Conservation (phyloP, 768 basidiomycete species). For the Baorangia bicolor region DNA sequence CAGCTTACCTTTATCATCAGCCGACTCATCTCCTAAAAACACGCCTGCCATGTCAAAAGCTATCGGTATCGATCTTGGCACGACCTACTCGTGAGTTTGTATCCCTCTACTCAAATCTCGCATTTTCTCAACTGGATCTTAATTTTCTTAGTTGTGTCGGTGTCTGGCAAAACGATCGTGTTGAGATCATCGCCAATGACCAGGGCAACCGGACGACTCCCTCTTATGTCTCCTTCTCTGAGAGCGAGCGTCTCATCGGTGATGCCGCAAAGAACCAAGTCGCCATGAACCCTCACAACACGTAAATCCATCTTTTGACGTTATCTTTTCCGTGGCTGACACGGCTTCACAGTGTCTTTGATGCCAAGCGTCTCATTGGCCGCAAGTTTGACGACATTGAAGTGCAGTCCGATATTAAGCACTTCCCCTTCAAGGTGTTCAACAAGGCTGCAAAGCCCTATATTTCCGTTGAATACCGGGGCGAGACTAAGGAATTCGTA, state of each 20-base stretch:
- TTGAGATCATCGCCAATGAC: constrained; percentile 97
- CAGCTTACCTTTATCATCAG: constrained; percentile 11
- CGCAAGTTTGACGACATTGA: constrained; percentile 85
- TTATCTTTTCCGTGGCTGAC: constrained; percentile 1
- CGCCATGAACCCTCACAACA: constrained; percentile 97
- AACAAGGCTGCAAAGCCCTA: constrained; percentile 87
- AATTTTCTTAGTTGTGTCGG: constrained; percentile 78
- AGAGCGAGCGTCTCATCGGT: constrained; percentile 95
- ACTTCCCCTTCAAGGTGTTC: constrained; percentile 94
- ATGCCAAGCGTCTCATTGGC: constrained; percentile 97
- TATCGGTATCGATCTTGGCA: constrained; percentile 88
- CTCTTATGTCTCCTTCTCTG: constrained; percentile 94
- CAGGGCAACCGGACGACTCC: constrained; percentile 95
- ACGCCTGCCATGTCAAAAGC: constrained; percentile 63
- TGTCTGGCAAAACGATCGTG: constrained; percentile 99
- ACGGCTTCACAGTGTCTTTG: constrained; percentile 70
- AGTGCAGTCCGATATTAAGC: constrained; percentile 81
- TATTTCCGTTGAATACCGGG: constrained; percentile 87
- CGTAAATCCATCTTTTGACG: constrained; percentile 38
- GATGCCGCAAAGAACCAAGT: constrained; percentile 99
- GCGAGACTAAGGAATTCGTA: constrained; percentile 92
- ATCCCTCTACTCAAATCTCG: not conserved
- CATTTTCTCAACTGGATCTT: constrained; percentile 6
- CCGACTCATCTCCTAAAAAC: constrained; percentile 3
- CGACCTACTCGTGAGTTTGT: constrained; percentile 81